Conservation (phyloP, 208 protist genomes). For the Trypanosoma boissoni region DNA sequence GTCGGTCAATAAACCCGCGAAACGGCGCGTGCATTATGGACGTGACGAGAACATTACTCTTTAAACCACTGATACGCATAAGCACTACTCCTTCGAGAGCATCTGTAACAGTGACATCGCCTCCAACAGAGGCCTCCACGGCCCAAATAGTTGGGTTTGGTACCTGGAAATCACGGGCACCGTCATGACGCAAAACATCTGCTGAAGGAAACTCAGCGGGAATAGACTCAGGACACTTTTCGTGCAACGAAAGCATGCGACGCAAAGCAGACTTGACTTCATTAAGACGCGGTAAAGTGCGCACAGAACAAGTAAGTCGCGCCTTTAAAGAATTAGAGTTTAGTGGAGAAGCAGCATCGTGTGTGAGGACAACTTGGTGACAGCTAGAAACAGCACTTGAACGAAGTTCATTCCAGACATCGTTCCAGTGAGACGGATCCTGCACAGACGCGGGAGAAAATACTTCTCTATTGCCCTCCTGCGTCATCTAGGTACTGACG, state of each 20-base stretch:
- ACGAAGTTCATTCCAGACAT: constrained; percentile 9
- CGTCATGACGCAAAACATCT: constrained; percentile 5
- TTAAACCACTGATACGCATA: constrained; percentile 63
- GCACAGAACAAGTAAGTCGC: constrained; percentile 58
- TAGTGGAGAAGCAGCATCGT: constrained; percentile 36
- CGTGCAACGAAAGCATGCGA: not conserved
- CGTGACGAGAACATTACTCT: constrained; percentile 56
- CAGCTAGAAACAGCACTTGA: constrained; percentile 13
- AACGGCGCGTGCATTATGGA: constrained; percentile 79
- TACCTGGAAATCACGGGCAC: constrained; percentile 25
- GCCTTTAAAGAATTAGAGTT: constrained; percentile 38
- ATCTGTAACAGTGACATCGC: constrained; percentile 53
- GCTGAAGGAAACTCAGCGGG: not conserved
- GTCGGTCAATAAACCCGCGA: constrained; percentile 66
- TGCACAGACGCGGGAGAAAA: too few species aligned
- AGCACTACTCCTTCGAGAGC: constrained; percentile 41
- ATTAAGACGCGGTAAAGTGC: constrained; percentile 50
- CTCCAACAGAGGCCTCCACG: constrained; percentile 46
- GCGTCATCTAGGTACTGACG: too few species aligned
- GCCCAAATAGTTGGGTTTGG: constrained; percentile 47
- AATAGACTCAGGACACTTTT: not conserved
- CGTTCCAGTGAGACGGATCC: constrained; percentile 11
- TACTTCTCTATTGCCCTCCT: too few species aligned
- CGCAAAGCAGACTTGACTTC: constrained; percentile 49
- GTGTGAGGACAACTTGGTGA: constrained; percentile 45